phyloP scores from a whole-genome alignment of 2,329 filamentous ascomycete genomes.

The Penicillium sp. region DNA sequence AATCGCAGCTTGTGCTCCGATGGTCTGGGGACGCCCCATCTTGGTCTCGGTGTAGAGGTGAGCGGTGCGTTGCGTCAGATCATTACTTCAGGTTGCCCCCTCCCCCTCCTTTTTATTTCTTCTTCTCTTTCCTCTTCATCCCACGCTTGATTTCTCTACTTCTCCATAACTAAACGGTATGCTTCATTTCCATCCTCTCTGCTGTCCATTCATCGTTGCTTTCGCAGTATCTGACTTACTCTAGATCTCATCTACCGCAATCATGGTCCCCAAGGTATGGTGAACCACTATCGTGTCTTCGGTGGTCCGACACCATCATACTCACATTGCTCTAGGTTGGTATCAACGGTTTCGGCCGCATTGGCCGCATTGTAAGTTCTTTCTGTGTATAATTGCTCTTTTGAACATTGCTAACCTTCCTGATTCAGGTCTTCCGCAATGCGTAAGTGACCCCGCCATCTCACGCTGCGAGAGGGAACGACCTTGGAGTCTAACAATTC shows the following conservation, averaged over 20 bases:
- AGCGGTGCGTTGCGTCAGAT: constrained; percentile 33
- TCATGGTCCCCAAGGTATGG: constrained; percentile 36
- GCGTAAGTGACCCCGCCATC: constrained; percentile 52
- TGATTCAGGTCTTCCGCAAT: constrained; percentile 81
- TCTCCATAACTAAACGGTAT: too few relatives aligned
- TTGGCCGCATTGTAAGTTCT: constrained; percentile 74
- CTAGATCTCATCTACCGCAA: constrained; percentile 19
- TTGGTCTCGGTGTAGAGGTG: constrained; percentile 28
- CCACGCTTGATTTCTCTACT: background rate
- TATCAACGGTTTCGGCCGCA: constrained; percentile 99
- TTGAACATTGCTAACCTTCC: constrained; percentile 25
- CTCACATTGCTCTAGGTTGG: constrained; percentile 57
- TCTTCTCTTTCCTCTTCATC: constrained; percentile 13
- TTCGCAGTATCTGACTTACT: constrained; percentile 16
- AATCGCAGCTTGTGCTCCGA: constrained; percentile 11
- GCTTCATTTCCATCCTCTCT: too few relatives aligned
- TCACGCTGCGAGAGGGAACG: constrained; percentile 1
- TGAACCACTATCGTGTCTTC: background rate
- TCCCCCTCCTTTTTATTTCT: constrained; percentile 24
- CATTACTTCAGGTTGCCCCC: constrained; percentile 23
- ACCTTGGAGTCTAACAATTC: constrained; percentile 9
- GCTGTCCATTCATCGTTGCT: constrained; percentile 6
- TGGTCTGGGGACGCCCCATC: constrained; percentile 20
- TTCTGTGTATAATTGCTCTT: background rate
- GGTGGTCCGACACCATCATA: background rate